These are phyloP conservation scores for Gamarada debralockiae DNA, from an alignment of 495 filamentous ascomycete genomes.

Conservation along the genomic window DNA sequence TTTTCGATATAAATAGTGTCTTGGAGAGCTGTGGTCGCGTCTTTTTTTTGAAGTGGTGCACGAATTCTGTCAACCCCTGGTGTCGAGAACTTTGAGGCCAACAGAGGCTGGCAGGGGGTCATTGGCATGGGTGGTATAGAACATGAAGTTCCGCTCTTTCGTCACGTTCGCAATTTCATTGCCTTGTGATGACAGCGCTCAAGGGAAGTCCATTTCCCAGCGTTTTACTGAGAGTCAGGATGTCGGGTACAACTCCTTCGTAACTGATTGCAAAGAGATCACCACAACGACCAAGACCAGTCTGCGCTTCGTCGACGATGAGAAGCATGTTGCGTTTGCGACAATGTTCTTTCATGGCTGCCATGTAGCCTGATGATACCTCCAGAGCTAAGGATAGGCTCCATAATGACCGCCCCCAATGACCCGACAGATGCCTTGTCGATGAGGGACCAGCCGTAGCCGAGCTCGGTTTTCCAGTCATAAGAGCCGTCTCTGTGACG, in stretches of 20 bases:
- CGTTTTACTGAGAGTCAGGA: constrained; percentile 63
- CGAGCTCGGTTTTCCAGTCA: constrained; percentile 56
- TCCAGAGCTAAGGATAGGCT: constrained; percentile 58
- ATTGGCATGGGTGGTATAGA: constrained; percentile 58
- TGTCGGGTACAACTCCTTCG: constrained; percentile 57
- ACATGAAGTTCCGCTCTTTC: constrained; percentile 50
- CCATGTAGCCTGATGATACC: constrained; percentile 58
- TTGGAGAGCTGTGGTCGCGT: no score
- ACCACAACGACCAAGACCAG: constrained; percentile 65
- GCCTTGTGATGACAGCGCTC: constrained; percentile 50
- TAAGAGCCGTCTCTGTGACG: constrained; percentile 43
- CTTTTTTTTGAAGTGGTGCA: no score
- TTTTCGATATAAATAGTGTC: no score
- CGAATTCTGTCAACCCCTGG: no score
- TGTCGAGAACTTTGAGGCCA: constrained; percentile 54
- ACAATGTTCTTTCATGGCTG: constrained; percentile 57
- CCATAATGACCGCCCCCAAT: constrained; percentile 71
- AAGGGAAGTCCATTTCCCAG: constrained; percentile 61
- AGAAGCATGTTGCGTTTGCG: constrained; percentile 59
- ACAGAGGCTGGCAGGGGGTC: constrained; percentile 56
- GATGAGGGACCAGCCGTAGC: constrained; percentile 66
- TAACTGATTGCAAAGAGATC: constrained; percentile 64
- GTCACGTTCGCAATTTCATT: constrained; percentile 48
- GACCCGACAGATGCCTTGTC: constrained; percentile 60
- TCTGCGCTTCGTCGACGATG: constrained; percentile 76